A percentile compares a stretch with the other conserved stretches of the same genome.
Evolutionary conservation across 1,284 basidiomycete genomes (phyloP).

Genomic region (Sporisorium iseilematis-ciliati): DNA sequence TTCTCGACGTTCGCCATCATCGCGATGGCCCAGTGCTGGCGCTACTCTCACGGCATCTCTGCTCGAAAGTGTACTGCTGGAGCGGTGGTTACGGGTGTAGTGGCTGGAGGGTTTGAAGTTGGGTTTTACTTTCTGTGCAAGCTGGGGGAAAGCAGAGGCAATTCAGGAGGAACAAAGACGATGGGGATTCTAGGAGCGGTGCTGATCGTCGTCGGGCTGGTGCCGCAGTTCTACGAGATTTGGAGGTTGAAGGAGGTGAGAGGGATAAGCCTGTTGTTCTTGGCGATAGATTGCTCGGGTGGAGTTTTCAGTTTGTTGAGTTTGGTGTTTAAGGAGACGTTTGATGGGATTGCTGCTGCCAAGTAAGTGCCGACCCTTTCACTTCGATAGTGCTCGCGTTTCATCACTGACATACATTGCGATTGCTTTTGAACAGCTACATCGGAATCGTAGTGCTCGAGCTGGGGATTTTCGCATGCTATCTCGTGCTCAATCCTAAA

Average conservation of each 20-base stretch:
- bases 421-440: constrained; percentile 68
- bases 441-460: constrained; percentile 76
- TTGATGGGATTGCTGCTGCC: constrained; percentile 77
- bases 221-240: constrained; percentile 78
- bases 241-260: constrained; percentile 78
- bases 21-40: constrained; percentile 75
- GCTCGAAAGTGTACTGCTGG: constrained; percentile 71
- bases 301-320: constrained; percentile 79
- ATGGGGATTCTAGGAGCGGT: constrained; percentile 79
- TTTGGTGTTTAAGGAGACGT: constrained; percentile 77
- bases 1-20: constrained; percentile 77
- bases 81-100: constrained; percentile 70
- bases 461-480: constrained; percentile 74
- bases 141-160: constrained; percentile 73
- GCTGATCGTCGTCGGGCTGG: constrained; percentile 76
- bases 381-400: too few relatives aligned
- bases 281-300: constrained; percentile 79
- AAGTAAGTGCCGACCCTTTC: too few relatives aligned
- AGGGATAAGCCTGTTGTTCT: constrained; percentile 80
- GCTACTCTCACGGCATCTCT: constrained; percentile 73
- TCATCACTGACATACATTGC: neutral
- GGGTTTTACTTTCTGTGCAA: constrained; percentile 74
- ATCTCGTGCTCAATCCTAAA: constrained; percentile 76
- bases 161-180: constrained; percentile 73
- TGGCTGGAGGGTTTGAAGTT: constrained; percentile 76